phyloP scores from a whole-genome alignment of 2,329 filamentous ascomycete genomes.

The Colletotrichum incanum region DNA sequence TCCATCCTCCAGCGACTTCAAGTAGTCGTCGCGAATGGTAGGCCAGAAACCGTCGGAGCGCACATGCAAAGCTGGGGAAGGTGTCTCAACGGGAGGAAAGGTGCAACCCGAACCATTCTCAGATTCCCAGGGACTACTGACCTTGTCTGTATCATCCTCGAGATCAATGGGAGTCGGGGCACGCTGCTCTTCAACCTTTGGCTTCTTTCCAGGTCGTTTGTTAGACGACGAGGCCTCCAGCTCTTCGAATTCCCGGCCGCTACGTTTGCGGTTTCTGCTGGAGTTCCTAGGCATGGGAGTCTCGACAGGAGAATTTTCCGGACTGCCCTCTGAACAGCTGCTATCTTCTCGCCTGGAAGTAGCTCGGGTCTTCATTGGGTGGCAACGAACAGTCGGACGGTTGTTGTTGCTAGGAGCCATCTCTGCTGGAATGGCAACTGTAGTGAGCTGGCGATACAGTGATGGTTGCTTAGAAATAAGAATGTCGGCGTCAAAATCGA shows the following conservation, averaged over 20 bases:
- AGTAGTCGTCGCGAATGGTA: not conserved
- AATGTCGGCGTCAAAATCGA: too few relatives aligned
- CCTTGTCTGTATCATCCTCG: not conserved
- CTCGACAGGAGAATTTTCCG: not conserved
- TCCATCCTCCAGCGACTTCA: not conserved
- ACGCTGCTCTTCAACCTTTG: not conserved
- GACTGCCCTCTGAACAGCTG: not conserved
- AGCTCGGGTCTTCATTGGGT: not conserved
- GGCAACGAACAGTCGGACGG: not conserved
- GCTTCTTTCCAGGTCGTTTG: not conserved
- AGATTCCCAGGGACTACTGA: not conserved
- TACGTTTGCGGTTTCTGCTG: not conserved
- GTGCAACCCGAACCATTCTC: too few relatives aligned
- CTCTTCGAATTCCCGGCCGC: not conserved
- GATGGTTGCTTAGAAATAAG: not conserved
- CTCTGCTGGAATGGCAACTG: not conserved
- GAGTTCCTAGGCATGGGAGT: not conserved
- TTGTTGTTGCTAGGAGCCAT: not conserved
- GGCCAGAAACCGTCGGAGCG: constrained; percentile 10
- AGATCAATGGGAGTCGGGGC: not conserved
- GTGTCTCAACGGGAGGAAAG: accelerated
- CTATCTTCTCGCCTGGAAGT: not conserved
- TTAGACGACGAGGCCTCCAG: not conserved
- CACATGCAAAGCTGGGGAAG: not conserved
- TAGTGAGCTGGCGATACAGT: too few relatives aligned